These are phyloP conservation scores for Phalaenopsis equestris DNA, from an alignment of 106 monocot species.

Conservation along the genomic window DNA sequence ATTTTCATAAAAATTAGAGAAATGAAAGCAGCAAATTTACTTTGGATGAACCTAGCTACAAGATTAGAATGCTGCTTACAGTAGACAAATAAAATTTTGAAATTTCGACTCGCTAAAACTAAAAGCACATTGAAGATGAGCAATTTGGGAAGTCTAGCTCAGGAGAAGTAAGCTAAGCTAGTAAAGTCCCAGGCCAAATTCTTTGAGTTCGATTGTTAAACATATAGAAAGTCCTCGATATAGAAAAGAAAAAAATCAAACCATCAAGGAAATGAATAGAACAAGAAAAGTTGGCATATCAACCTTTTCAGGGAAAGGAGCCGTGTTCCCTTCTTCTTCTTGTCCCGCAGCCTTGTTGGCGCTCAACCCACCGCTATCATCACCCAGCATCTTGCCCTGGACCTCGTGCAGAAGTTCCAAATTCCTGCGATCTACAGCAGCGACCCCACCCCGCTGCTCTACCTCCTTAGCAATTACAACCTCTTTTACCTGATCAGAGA, in stretches of 20 bases:
- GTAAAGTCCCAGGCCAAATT: background rate
- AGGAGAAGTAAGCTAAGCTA: background rate
- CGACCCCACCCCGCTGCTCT: constrained; percentile 7
- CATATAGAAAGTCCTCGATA: background rate
- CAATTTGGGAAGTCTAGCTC: background rate
- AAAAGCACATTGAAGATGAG: background rate
- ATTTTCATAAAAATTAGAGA: background rate
- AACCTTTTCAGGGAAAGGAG: constrained; percentile 76
- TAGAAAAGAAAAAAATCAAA: background rate
- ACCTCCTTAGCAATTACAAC: constrained; percentile 13
- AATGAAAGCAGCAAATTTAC: background rate
- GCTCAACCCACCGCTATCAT: constrained; percentile 59
- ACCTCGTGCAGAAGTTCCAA: constrained; percentile 19
- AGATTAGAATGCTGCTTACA: background rate
- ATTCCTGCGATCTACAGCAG: background rate
- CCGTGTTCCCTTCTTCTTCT: constrained; percentile 62
- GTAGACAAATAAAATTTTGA: background rate
- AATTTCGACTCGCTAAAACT: background rate
- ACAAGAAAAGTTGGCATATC: background rate
- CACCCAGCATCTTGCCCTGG: constrained; percentile 54
- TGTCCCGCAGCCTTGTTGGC: constrained; percentile 47
- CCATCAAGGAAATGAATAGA: background rate
- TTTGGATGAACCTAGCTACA: background rate
- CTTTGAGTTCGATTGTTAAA: background rate
- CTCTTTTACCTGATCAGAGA: constrained; percentile 20